Evolutionary conservation across 306 rosid genomes (phyloP), one percentile per base, ranked within the genome.

Genomic region (Vigna mungo): DNA sequence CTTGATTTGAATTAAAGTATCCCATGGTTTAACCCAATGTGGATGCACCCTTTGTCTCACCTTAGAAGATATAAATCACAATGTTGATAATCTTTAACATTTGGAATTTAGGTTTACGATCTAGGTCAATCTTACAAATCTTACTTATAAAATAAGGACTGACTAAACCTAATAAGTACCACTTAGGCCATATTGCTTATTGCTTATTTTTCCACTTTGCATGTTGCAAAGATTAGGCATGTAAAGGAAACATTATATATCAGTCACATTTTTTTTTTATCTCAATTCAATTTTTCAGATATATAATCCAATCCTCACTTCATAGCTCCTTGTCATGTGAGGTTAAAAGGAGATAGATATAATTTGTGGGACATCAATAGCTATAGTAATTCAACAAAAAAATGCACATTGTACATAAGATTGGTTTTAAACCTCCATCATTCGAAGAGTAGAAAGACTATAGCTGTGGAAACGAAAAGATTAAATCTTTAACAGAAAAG

Each of bases 311-410:
- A 37, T 68, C 49, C 66, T 36, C 6, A 75, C 25, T 68, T 59
- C 60, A 61, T 54, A 34, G 3, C 21, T 32, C 44, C 32, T 21
- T 12, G n/a, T 32, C 14, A 72, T 34, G 30, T 47, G 47, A 62
- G 39, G 51, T 27, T 70, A 73, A 75, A 37, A 21, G 52, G 11
- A 60, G 17, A 25, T 49, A 56, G 41, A 44, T 70, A 43, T 18
- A 49, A 70, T 13, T 55, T 66, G 15, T 47, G 76, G 61, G 56
- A 47, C 61, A 48, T 67, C 80, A 59, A 78, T 12, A 14, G 8
- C 30, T 71, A 32, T 32, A 54, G 21, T 66, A 46, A 44, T 77
- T 71, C 74, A 65, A 65, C 13, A 67, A 80, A 60, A 54, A 65
- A 48, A 25, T 25, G 4, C 17, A 16, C 2, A 49, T 25, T 49